Percentiles rank a stretch among this genome's conserved stretches.
Conservation (phyloP, 169 alveolate species). For the Plasmodium billcollinsi region DNA sequence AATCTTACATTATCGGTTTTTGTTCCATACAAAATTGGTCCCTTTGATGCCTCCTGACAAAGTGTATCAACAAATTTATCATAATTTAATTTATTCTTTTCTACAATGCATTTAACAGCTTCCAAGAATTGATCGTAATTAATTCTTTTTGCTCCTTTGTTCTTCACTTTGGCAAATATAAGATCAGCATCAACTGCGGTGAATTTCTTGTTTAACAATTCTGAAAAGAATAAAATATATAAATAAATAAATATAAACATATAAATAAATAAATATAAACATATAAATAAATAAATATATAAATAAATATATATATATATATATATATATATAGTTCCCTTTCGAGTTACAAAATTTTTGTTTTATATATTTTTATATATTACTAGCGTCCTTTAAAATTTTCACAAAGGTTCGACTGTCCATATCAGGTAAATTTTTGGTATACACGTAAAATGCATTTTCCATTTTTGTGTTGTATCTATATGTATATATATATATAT, state of each 20-base stretch:
- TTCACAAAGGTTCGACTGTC: constrained; percentile 89
- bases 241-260: background rate
- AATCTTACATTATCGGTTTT: constrained; percentile 90
- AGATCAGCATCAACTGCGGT: constrained; percentile 90
- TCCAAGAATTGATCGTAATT: constrained; percentile 79
- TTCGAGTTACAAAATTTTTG: background rate
- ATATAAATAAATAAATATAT: background rate
- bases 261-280: constrained; percentile 2
- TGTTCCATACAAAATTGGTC: constrained; percentile 91
- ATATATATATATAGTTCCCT: background rate
- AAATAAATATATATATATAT: background rate
- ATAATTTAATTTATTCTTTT: constrained; percentile 77
- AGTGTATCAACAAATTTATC: constrained; percentile 65
- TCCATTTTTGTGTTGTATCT: constrained; percentile 70
- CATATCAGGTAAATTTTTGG: constrained; percentile 86
- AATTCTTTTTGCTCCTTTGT: constrained; percentile 84
- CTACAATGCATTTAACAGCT: constrained; percentile 82
- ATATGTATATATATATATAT: background rate
- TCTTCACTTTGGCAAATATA: constrained; percentile 87
- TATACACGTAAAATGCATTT: constrained; percentile 83
- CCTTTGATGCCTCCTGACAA: constrained; percentile 83
- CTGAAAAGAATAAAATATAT: constrained; percentile 29
- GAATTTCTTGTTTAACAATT: constrained; percentile 82
- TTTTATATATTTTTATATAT: constrained; percentile 6
- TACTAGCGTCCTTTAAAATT: constrained; percentile 85